Evolutionary conservation across 1,284 basidiomycete species (phyloP), one percentile per base, ranked within the genome.

Genomic region (Leccinum laetum): DNA sequence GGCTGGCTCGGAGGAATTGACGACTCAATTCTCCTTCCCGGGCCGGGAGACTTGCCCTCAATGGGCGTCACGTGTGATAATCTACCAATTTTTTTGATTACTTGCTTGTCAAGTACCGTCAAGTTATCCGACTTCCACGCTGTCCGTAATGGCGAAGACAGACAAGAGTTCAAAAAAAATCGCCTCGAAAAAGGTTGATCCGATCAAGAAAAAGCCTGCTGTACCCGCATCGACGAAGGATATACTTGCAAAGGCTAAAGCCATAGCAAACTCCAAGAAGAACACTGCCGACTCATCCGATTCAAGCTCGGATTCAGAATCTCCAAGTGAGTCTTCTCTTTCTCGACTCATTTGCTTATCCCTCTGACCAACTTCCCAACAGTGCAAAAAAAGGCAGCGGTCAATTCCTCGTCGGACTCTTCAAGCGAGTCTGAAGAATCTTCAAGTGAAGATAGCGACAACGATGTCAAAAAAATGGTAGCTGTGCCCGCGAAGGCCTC

Each of bases 111-210:
- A 21, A 37, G 16, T 57, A 29, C 29, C 56, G 29, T 57, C 29
- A 11, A 11, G 24, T 59, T 37, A 52, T 52, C 7, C 46, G 10
- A 52, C 21, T 52, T 52, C 49, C 21, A 24, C 11, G 11, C 18
- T 14, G 49, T 52, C 49, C 21, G 24, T 55, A n/a, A 72, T 83
- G 82, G 84, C 80, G 65, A 90, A 88, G 70, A 61, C 73, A 57
- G 75, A 79, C 67, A 76, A 79, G 61, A 70, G 58, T 73, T 73
- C 18, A 46, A 77, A 72, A 61, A 74, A 70, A n/a, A 55, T 13
- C 7, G 6, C 41, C n/a, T 13, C 61, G 14, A 69, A 77, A 41
- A 70, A 65, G 35, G 16, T 41, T 2, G 62, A 62, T 14, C 29
- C 35, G 5, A 26, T 53, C 58, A 75, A 67, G 55, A 32, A 24